phyloP scores from a whole-genome alignment of 169 alveolate genomes.

The Eimeria necatrix region DNA sequence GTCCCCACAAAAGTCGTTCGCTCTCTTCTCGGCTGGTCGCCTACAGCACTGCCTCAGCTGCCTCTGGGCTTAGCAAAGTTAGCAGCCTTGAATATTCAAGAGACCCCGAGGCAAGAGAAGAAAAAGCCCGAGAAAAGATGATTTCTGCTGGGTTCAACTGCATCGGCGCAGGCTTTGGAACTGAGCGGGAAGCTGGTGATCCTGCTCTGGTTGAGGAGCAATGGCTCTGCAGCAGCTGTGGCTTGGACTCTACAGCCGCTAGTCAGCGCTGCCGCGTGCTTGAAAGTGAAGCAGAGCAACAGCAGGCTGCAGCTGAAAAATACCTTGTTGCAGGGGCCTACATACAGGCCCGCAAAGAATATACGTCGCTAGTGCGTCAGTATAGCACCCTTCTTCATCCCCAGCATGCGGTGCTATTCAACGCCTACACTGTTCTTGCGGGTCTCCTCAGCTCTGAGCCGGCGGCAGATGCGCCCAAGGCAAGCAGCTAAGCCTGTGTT shows the following conservation, averaged over 20 bases:
- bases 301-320: slow-evolving; percentile 83
- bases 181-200: not conserved
- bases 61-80: too few species aligned
- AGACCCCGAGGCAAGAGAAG: not conserved
- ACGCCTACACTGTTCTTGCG: slow-evolving; percentile 89
- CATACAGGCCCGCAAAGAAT: slow-evolving; percentile 84
- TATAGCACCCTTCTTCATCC: slow-evolving; percentile 89
- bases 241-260: slow-evolving; percentile 81
- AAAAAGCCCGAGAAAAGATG: not conserved
- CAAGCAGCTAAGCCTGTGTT: too few species aligned
- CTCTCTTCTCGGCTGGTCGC: slow-evolving; percentile 75
- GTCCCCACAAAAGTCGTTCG: slow-evolving; percentile 79
- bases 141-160: too few species aligned
- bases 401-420: slow-evolving; percentile 90
- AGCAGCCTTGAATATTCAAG: too few species aligned
- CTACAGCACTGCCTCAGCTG: not conserved
- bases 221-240: slow-evolving; percentile 89
- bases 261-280: slow-evolving; percentile 81
- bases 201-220: slow-evolving; percentile 55
- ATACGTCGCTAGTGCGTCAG: slow-evolving; percentile 83
- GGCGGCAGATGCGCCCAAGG: slow-evolving; percentile 78
- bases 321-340: slow-evolving; percentile 85
- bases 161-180: too few species aligned
- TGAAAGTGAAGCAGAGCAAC: slow-evolving; percentile 84
- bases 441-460: slow-evolving; percentile 88